Evolutionary conservation across 495 filamentous ascomycete genomes (phyloP).

Genomic region (Neurospora sp.): DNA sequence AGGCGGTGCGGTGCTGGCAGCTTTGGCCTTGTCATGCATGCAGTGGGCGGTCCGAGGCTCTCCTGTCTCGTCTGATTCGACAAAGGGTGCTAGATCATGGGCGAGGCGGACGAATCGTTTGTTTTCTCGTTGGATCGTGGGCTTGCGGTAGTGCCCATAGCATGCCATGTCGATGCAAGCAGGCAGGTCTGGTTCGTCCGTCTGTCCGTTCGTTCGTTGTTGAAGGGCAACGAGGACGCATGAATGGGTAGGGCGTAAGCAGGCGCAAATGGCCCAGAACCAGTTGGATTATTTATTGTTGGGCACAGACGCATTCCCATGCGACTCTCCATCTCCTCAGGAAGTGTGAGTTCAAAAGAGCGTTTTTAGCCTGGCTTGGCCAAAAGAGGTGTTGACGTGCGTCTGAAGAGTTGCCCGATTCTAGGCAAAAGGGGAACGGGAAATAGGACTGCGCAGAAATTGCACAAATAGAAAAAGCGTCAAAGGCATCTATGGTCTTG

Average conservation of each 20-base stretch:
- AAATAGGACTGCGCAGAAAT: neutral
- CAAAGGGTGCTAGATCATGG: neutral
- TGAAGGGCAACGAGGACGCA: neutral
- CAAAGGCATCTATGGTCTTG: neutral
- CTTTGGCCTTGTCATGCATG: conserved; percentile 17
- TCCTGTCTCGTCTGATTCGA: conserved; percentile 10
- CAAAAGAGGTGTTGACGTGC: neutral
- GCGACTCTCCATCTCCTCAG: neutral
- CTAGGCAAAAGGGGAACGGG: neutral
- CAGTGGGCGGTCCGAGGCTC: neutral
- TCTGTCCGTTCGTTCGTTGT: neutral
- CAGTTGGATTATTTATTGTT: neutral
- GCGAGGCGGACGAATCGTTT: neutral
- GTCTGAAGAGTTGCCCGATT: neutral
- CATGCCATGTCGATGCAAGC: neutral
- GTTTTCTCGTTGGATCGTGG: neutral
- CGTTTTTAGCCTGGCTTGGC: neutral
- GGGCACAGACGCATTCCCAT: neutral
- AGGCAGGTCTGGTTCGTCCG: neutral
- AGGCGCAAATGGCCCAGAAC: neutral
- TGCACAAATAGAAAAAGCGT: neutral
- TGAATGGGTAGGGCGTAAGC: neutral
- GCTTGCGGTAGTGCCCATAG: neutral
- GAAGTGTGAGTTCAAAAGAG: neutral
- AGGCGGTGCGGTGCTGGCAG: conserved; percentile 9